Conservation (phyloP, 805 yeast species). For the Lachancea quebecensis region DNA sequence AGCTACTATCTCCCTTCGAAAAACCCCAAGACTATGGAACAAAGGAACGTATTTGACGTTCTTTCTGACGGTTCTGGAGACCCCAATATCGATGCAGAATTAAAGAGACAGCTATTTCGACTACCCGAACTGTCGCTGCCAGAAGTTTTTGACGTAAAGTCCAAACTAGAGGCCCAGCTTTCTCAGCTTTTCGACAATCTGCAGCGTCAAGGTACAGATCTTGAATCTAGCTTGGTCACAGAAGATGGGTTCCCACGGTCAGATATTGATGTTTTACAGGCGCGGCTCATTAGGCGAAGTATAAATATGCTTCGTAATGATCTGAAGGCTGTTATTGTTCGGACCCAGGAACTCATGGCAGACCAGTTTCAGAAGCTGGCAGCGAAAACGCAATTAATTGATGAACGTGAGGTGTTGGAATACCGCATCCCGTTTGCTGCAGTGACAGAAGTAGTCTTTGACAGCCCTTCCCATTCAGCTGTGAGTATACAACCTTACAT, state of each 20-base stretch:
- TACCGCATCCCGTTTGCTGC: constrained; percentile 46
- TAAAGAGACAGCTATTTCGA: neutral
- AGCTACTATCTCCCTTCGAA: too few relatives aligned
- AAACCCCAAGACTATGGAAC: neutral
- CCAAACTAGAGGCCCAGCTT: constrained; percentile 37
- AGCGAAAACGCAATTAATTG: neutral
- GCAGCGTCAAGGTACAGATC: constrained; percentile 42
- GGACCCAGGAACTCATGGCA: constrained; percentile 42
- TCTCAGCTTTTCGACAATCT: constrained; percentile 39
- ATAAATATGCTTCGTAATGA: constrained; percentile 71
- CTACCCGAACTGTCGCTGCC: constrained; percentile 12
- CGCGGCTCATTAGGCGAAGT: constrained; percentile 54
- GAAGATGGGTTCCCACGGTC: constrained; percentile 78
- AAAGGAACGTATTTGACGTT: constrained; percentile 3
- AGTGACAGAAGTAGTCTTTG: constrained; percentile 41
- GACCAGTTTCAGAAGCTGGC: constrained; percentile 33
- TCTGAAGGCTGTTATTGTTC: constrained; percentile 40
- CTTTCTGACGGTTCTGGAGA: constrained; percentile 4
- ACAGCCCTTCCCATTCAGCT: constrained; percentile 51
- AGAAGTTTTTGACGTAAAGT: constrained; percentile 31
- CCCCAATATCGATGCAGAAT: neutral
- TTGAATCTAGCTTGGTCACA: constrained; percentile 59
- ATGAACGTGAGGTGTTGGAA: neutral
- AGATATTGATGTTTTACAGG: constrained; percentile 72
- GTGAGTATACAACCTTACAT: neutral